Evolutionary conservation across 805 yeast genomes (phyloP).

Genomic region (Ogataea ganodermae): DNA sequence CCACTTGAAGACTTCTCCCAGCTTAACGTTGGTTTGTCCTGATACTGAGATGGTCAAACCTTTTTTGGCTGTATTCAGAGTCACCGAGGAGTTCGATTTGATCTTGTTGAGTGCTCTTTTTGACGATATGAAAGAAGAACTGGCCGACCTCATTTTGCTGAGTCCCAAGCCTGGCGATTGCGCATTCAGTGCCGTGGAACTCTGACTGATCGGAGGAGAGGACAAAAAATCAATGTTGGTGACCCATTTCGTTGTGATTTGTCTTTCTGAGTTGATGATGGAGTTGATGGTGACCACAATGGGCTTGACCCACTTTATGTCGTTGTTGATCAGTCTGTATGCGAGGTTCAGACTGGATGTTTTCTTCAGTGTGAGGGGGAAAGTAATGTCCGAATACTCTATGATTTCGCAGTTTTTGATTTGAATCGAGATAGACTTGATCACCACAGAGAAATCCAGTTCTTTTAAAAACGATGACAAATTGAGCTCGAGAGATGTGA

Average conservation of each 20-base stretch:
- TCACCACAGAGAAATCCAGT: constrained; percentile 8
- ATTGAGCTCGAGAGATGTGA: constrained; percentile 30
- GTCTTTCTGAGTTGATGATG: constrained; percentile 19
- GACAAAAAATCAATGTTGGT: constrained; percentile 38
- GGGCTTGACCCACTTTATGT: constrained; percentile 30
- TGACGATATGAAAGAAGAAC: constrained; percentile 25
- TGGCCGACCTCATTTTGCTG: constrained; percentile 15
- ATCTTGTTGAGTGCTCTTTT: constrained; percentile 22
- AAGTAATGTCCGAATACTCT: constrained; percentile 23
- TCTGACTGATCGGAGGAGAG: constrained; percentile 10
- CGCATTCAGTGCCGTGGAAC: constrained; percentile 1
- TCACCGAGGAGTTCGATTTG: constrained; percentile 28
- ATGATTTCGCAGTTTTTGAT: constrained; percentile 29
- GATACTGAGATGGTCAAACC: constrained; percentile 55
- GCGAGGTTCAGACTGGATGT: constrained; percentile 26
- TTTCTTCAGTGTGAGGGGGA: constrained; percentile 34
- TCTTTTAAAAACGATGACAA: constrained; percentile 22
- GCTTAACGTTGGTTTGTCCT: constrained; percentile 60
- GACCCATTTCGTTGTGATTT: constrained; percentile 38
- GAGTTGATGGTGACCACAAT: constrained; percentile 27
- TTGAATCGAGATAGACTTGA: constrained; percentile 21
- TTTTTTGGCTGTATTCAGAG: constrained; percentile 20
- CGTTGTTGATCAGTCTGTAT: constrained; percentile 31
- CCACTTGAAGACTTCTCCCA: constrained; percentile 66
- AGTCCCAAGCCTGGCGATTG: constrained; percentile 27